Conservation (phyloP, 331 rosid genomes). For the Saraca asoca region DNA sequence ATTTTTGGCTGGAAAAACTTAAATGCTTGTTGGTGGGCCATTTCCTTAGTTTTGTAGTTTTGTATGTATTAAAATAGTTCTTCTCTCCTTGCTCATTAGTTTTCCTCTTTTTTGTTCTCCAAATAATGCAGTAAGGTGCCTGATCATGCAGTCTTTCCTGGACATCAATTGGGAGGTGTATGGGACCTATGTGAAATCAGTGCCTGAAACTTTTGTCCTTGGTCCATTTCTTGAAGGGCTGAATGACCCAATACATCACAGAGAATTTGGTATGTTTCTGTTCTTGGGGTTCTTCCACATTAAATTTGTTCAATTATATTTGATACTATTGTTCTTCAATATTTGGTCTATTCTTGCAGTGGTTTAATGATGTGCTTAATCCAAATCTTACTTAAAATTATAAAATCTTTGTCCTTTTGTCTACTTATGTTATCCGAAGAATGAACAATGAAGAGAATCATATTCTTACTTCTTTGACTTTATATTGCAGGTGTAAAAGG, state of each 20-base stretch:
- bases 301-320: constrained; percentile 7
- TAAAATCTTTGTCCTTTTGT: background rate
- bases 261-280: constrained; percentile 72
- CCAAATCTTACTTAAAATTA: constrained; percentile 1
- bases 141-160: constrained; percentile 89
- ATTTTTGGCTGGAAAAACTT: constrained; percentile 23
- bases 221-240: constrained; percentile 83
- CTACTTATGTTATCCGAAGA: constrained; percentile 8
- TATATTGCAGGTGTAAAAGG: constrained; percentile 70
- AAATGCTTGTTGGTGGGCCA: constrained; percentile 16
- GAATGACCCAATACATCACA: constrained; percentile 93
- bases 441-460: background rate
- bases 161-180: constrained; percentile 64
- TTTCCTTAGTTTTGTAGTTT: constrained; percentile 17
- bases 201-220: constrained; percentile 75
- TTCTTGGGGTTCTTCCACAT: constrained; percentile 17
- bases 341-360: constrained; percentile 9
- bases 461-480: background rate
- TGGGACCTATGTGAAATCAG: constrained; percentile 57
- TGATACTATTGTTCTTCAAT: constrained; percentile 15
- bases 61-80: constrained; percentile 18
- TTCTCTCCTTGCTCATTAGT: constrained; percentile 31
- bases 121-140: constrained; percentile 82
- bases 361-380: constrained; percentile 11
- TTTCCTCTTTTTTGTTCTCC: constrained; percentile 5